phyloP scores from a whole-genome alignment of 345 rosid species.

The Camelina laxa region DNA sequence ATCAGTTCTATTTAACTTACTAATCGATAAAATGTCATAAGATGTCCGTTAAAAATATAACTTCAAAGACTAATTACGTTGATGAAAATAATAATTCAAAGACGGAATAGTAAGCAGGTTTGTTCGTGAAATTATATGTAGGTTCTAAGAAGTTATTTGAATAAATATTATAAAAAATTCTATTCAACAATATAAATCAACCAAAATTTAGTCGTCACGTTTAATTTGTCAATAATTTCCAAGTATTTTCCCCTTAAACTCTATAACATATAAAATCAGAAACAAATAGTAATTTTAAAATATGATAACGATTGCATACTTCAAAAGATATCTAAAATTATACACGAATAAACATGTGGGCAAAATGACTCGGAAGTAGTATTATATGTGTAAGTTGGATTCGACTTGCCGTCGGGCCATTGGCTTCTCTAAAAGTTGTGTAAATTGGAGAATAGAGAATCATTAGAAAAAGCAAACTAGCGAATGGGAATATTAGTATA shows the following conservation, averaged over 20 bases:
- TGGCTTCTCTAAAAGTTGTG: conserved; percentile 27
- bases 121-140: neutral
- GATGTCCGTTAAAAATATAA: neutral
- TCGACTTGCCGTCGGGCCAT: conserved; percentile 29
- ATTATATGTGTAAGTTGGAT: conserved; percentile 29
- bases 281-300: neutral
- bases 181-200: no score
- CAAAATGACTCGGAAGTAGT: conserved; percentile 9
- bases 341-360: conserved; percentile 1
- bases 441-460: conserved; percentile 26
- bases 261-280: no score
- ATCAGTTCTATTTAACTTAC: neutral
- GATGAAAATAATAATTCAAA: neutral
- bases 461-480: conserved; percentile 14
- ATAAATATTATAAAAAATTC: neutral
- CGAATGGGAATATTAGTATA: conserved; percentile 23
- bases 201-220: no score
- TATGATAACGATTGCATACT: no score
- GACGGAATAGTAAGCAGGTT: neutral
- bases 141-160: neutral
- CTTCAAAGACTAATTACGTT: neutral
- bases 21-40: neutral
- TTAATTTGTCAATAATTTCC: no score
- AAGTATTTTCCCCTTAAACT: no score
- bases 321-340: neutral